phyloP scores from a whole-genome alignment of 129 eudicot genomes.

The Calendula officinalis region DNA sequence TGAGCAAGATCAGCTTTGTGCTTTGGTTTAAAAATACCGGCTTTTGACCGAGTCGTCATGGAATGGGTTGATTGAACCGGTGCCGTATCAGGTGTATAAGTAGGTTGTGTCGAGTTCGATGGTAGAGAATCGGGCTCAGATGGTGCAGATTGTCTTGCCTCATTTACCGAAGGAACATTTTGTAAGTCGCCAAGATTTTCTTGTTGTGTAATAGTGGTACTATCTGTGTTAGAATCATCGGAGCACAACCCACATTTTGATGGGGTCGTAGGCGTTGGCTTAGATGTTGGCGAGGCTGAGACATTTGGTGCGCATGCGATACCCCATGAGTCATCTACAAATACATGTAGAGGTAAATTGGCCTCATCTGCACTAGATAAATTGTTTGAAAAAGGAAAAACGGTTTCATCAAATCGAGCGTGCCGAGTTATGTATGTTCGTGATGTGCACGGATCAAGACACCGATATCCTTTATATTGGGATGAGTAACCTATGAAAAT shows the following conservation, averaged over 20 bases:
- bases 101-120: background rate
- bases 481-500: background rate
- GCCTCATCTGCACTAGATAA: background rate
- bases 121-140: background rate
- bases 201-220: background rate
- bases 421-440: background rate
- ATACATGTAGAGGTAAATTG: background rate
- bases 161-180: background rate
- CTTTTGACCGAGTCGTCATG: background rate
- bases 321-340: background rate
- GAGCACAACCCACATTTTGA: background rate
- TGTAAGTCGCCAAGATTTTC: background rate
- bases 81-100: background rate
- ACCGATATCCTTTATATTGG: background rate
- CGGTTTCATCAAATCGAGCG: background rate
- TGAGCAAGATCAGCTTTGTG: background rate
- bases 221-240: background rate
- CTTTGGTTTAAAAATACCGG: background rate
- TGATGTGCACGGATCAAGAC: background rate
- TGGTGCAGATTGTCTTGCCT: background rate
- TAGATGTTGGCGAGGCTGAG: background rate
- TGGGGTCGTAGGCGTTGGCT: background rate
- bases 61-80: background rate
- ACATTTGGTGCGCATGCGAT: background rate
- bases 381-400: background rate